Evolutionary conservation across 2,329 filamentous ascomycete species (phyloP).

Genomic region (Alternaria dauci): DNA sequence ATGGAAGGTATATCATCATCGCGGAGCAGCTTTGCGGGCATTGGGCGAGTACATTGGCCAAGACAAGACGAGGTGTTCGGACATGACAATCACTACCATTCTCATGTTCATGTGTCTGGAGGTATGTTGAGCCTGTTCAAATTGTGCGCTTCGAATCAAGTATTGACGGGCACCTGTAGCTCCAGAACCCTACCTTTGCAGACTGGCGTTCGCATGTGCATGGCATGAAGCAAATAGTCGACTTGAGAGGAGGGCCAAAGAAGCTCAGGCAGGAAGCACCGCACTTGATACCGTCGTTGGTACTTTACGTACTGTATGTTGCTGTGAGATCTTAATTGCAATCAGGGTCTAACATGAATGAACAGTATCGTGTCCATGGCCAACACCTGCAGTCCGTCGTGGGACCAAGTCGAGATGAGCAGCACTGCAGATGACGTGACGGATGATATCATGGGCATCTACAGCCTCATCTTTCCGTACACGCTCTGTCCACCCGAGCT

Average conservation of each 20-base stretch:
- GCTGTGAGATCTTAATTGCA: not conserved
- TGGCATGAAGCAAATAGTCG: constrained; percentile 37
- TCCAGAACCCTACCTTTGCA: constrained; percentile 32
- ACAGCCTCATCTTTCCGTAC: constrained; percentile 41
- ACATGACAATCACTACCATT: constrained; percentile 40
- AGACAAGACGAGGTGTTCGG: constrained; percentile 34
- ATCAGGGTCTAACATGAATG: not conserved
- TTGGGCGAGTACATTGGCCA: constrained; percentile 33
- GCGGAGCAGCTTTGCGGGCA: constrained; percentile 38
- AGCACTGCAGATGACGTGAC: constrained; percentile 20
- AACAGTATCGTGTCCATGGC: constrained; percentile 33
- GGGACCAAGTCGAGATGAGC: constrained; percentile 36
- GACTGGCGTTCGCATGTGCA: constrained; percentile 41
- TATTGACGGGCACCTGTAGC: constrained; percentile 20
- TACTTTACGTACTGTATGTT: constrained; percentile 39
- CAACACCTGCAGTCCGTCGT: constrained; percentile 38
- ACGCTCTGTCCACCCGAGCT: constrained; percentile 36
- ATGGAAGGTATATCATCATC: constrained; percentile 40
- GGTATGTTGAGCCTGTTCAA: constrained; percentile 19
- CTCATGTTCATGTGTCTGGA: constrained; percentile 43
- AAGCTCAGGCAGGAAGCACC: constrained; percentile 22
- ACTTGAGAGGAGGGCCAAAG: constrained; percentile 40
- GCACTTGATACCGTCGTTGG: constrained; percentile 31
- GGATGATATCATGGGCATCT: constrained; percentile 28
- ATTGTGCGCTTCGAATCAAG: not conserved